phyloP scores from a whole-genome alignment of 192 early-diverging fungal genomes.

The Backusella liffmaniae region DNA sequence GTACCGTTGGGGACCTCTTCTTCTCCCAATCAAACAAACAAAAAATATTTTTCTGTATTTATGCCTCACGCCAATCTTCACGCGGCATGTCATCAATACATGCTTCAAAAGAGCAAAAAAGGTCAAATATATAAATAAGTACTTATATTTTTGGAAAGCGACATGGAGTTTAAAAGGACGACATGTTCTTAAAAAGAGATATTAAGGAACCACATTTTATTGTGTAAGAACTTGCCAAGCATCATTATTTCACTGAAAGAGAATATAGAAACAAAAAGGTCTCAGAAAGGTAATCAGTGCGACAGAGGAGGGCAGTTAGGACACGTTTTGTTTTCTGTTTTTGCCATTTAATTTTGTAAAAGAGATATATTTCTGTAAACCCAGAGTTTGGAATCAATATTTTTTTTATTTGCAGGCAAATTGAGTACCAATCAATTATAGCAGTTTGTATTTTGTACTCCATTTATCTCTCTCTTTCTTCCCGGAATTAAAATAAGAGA shows the following conservation, averaged over 20 bases:
- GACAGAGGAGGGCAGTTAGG: not conserved
- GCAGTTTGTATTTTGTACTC: not conserved
- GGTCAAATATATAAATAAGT: not conserved
- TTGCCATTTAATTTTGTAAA: not conserved
- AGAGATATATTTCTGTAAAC: not conserved
- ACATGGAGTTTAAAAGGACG: not conserved
- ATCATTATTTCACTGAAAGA: not conserved
- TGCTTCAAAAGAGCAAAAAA: not conserved
- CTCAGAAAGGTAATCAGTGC: not conserved
- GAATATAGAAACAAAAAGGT: not conserved
- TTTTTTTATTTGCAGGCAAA: not conserved
- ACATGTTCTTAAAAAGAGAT: not conserved
- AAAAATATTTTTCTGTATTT: no score
- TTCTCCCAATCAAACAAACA: no score
- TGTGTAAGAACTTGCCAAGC: not conserved
- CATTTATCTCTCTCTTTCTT: not conserved
- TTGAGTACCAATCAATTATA: not conserved
- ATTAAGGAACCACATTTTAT: not conserved
- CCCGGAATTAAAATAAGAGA: not conserved
- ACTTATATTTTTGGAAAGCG: not conserved
- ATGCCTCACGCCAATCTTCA: not conserved
- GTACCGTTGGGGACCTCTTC: no score
- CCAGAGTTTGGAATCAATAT: not conserved
- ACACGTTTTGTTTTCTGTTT: constrained; percentile 7
- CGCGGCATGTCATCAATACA: not conserved